Evolutionary conservation across 2,329 filamentous ascomycete species (phyloP).

Genomic region (Blumeriella jaapii): DNA sequence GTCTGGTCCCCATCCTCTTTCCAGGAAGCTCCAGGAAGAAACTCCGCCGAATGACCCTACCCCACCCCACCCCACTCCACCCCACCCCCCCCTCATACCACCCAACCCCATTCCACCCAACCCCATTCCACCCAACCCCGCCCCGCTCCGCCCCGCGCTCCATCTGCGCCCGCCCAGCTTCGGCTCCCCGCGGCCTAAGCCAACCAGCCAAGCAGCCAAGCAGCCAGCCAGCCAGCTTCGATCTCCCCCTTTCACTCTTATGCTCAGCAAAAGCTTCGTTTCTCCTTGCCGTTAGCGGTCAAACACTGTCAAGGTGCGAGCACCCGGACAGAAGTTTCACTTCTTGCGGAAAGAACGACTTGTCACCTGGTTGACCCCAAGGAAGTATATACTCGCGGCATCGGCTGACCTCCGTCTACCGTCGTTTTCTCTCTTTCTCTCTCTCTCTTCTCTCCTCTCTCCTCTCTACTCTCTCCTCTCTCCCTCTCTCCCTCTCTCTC

Average conservation of each 20-base stretch:
- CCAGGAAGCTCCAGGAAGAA: no score
- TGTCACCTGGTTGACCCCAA: no score
- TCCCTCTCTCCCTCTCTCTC: no score
- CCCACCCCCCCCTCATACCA: no score
- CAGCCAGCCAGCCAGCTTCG: no score
- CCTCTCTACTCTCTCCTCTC: neutral
- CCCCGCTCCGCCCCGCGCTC: neutral
- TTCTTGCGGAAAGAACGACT: conserved; percentile 1
- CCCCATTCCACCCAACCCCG: neutral
- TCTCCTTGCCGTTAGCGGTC: conserved; percentile 4
- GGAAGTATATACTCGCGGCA: conserved; percentile 9
- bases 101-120: neutral
- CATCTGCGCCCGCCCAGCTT: neutral
- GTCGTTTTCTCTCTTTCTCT: conserved; percentile 4
- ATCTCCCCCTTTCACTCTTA: neutral
- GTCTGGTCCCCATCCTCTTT: no score
- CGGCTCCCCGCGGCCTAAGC: conserved; percentile 3
- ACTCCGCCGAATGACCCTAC: neutral
- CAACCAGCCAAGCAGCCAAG: neutral
- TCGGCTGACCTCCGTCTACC: conserved; percentile 13
- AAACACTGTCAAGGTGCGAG: conserved; percentile 1
- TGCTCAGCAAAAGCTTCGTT: conserved; percentile 1
- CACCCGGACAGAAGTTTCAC: conserved; percentile 9
- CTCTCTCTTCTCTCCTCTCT: conserved; percentile 1
- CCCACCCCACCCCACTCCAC: neutral